Base-by-base conservation (phyloP, 2,329 filamentous ascomycete genomes). In the Tothia fuscella region DNA sequence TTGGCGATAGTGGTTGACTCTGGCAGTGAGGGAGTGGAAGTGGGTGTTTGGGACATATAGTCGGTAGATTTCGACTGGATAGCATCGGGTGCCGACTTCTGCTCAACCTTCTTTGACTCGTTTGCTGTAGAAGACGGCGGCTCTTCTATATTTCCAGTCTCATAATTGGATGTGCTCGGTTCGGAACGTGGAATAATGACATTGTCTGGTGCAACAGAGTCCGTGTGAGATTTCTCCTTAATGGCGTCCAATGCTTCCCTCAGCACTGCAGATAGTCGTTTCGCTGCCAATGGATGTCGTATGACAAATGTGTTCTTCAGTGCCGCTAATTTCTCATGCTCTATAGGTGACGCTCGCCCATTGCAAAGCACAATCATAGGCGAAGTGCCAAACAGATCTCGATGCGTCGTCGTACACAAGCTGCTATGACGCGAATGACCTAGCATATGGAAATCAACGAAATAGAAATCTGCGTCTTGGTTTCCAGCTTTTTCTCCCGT, bases 401-500 rank as follows among this genome's bases (percentile, higher is more conserved):
- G 16, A 3, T 38, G 40, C 33, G 22, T 16, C n/a, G 7, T 4
- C n/a, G 20, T 25, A 17, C n/a, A 7, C 7, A 14, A 13, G 13
- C 16, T 31, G 12, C 37, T 17, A 5, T 40, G 20, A 9, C 14
- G 20, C 9, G 20, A 1, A n/a, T 42, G 28, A 10, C 26, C 34
- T 7, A 41, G 4, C 13, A 43, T 30, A 17, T 38, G n/a, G 24
- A 16, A 21, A 21, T 43, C 41, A 14, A 43, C 17, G 28, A 41
- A 43, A 28, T 43, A 43, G 2, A 43, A 6, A 20, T 43, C 35
- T 12, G 41, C 41, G 6, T 4, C n/a, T 10, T 28, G 28, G 12
- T 33, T 13, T 12, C 6, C 25, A 6, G 6, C 4, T 24, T 22
- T 28, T 16, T 22, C 24, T 17, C 12, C 22, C 10, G 29, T 26